phyloP scores from a whole-genome alignment of 2,329 filamentous ascomycete genomes.

The Aureobasidium sp. region DNA sequence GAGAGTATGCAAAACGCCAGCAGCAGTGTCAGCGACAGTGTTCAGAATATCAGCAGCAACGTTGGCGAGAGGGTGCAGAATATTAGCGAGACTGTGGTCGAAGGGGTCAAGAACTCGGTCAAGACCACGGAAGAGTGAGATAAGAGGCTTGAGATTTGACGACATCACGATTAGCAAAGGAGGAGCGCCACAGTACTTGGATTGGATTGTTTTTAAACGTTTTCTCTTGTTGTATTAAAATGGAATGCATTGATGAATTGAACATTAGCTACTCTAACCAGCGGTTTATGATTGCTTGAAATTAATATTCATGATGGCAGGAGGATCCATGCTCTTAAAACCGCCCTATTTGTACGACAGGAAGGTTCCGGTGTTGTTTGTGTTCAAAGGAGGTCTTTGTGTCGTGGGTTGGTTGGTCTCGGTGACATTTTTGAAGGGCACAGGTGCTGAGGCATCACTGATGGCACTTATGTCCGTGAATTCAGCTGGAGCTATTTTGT shows the following conservation, averaged over 20 bases:
- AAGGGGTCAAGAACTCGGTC: constrained; percentile 22
- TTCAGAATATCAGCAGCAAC: constrained; percentile 16
- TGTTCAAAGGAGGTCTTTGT: neutral
- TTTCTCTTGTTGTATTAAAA: constrained; percentile 1
- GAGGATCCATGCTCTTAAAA: neutral
- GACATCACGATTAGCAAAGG: neutral
- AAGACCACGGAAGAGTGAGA: neutral
- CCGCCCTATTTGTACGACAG: neutral
- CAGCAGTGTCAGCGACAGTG: neutral
- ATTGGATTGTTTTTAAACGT: neutral
- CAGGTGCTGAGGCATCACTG: neutral
- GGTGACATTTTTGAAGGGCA: neutral
- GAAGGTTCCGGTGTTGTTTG: constrained; percentile 7
- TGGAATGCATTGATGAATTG: neutral
- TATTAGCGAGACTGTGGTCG: constrained; percentile 17
- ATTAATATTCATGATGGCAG: neutral
- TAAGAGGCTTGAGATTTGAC: neutral
- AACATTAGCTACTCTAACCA: neutral
- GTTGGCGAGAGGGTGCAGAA: constrained; percentile 25
- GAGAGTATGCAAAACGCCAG: neutral
- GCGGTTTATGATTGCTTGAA: neutral
- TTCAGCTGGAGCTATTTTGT: neutral
- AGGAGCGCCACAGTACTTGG: neutral
- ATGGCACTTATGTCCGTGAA: neutral
- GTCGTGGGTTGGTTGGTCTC: neutral